These are phyloP conservation scores for Hymenoscyphus linearis DNA, from an alignment of 2,329 filamentous ascomycete species.

Conservation along the genomic window DNA sequence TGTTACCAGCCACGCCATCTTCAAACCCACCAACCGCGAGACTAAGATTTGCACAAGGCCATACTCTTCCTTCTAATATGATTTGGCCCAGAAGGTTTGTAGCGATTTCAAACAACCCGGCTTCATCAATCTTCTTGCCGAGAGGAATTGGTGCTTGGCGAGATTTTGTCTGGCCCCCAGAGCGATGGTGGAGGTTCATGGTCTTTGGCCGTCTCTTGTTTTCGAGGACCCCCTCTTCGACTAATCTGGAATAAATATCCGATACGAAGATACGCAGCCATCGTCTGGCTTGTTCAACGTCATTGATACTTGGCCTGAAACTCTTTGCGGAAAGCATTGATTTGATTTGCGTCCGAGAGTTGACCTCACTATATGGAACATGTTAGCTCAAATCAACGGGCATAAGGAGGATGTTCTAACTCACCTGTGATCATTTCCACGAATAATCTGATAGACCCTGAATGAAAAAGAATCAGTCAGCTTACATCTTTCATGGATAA, in stretches of 20 bases:
- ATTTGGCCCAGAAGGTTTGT: constrained; percentile 74
- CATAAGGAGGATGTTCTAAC: neutral
- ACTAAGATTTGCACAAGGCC: constrained; percentile 89
- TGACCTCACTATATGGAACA: constrained; percentile 66
- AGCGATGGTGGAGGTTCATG: constrained; percentile 77
- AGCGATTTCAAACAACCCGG: constrained; percentile 66
- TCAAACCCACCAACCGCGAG: constrained; percentile 90
- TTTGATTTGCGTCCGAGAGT: constrained; percentile 86
- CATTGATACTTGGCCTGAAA: constrained; percentile 79
- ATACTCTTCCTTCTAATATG: constrained; percentile 69
- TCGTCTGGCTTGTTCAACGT: constrained; percentile 67
- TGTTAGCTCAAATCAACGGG: neutral
- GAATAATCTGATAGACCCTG: constrained; percentile 68
- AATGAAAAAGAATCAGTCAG: neutral
- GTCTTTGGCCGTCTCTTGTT: constrained; percentile 81
- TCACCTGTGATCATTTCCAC: constrained; percentile 66
- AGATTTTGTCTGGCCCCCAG: constrained; percentile 68
- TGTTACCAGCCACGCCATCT: constrained; percentile 76
- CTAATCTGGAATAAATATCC: constrained; percentile 83
- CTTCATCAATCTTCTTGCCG: constrained; percentile 68
- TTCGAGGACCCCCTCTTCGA: constrained; percentile 86
- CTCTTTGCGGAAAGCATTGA: constrained; percentile 97
- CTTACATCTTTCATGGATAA: neutral
- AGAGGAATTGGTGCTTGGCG: constrained; percentile 71
- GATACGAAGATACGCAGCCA: constrained; percentile 91